Evolutionary conservation across 345 rosid species (phyloP).

Genomic region (Laguncularia racemosa): DNA sequence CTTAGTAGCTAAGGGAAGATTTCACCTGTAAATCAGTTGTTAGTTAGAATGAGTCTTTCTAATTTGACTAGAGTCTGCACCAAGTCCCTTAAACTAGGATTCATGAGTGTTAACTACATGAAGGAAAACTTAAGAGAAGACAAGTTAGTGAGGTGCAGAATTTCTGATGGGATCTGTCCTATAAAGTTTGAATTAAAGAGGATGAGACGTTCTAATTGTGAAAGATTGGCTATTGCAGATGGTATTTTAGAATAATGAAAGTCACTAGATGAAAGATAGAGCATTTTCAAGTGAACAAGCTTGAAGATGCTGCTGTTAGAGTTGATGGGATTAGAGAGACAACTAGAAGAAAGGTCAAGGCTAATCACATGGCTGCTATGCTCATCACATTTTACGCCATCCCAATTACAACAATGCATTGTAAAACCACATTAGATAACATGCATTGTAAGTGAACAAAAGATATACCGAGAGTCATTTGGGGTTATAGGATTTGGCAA

Average conservation of each 20-base stretch:
- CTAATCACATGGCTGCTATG: slow-evolving; percentile 8
- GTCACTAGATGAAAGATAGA: slow-evolving; percentile 11
- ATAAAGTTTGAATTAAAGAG: slow-evolving; percentile 9
- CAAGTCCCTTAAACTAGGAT: slow-evolving; percentile 1
- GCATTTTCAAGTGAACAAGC: slow-evolving; percentile 13
- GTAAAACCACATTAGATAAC: no score
- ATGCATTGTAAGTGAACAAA: no score
- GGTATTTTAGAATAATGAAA: slow-evolving; percentile 11
- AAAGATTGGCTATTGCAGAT: slow-evolving; percentile 5
- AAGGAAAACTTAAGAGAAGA: not conserved
- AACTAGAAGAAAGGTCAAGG: slow-evolving; percentile 10
- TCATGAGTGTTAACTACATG: not conserved
- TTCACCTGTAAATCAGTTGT: no score
- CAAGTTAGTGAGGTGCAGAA: slow-evolving; percentile 5
- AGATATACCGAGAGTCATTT: no score
- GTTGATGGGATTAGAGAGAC: slow-evolving; percentile 10
- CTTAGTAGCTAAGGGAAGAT: no score
- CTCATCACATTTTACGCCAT: slow-evolving; percentile 6
- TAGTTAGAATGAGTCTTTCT: not conserved
- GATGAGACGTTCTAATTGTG: slow-evolving; percentile 2
- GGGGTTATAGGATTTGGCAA: no score
- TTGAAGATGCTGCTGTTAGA: slow-evolving; percentile 14
- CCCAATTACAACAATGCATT: slow-evolving; percentile 26
- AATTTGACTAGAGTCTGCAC: not conserved
- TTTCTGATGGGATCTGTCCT: slow-evolving; percentile 4